Evolutionary conservation across 2,329 filamentous ascomycete species (phyloP).

Genomic region (Botrytis porri): DNA sequence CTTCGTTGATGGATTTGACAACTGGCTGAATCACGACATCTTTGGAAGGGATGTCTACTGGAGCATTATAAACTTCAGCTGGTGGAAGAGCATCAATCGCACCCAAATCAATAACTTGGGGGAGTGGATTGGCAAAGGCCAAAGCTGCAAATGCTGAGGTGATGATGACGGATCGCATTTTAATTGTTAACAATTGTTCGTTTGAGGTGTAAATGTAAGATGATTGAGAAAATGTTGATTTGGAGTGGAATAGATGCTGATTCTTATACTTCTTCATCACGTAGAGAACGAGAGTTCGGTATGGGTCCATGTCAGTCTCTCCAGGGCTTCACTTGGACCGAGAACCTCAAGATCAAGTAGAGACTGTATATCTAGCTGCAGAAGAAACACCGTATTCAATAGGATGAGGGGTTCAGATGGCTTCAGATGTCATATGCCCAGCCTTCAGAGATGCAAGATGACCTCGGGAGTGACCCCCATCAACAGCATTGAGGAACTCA

Average conservation of each 20-base stretch:
- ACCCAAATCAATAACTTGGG: constrained; percentile 40
- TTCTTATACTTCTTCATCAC: constrained; percentile 14
- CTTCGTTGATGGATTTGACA: not conserved
- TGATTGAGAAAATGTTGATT: not conserved
- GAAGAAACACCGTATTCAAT: constrained; percentile 12
- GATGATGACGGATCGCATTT: constrained; percentile 28
- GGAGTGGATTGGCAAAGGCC: constrained; percentile 30
- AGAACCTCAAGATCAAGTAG: not conserved
- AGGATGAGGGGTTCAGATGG: not conserved
- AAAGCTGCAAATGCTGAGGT: constrained; percentile 28
- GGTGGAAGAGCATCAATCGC: constrained; percentile 38
- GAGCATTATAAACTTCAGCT: constrained; percentile 35
- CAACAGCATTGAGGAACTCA: not conserved
- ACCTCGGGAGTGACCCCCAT: not conserved
- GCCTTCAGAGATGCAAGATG: not conserved
- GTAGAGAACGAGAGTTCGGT: not conserved
- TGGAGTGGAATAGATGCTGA: not conserved
- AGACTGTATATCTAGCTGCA: not conserved
- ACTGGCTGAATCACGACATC: not conserved
- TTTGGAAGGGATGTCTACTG: constrained; percentile 25
- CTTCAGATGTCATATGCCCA: not conserved
- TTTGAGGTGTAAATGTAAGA: not conserved
- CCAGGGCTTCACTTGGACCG: not conserved
- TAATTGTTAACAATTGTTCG: not conserved
- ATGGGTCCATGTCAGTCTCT: not conserved